Conservation (phyloP, 2,329 filamentous ascomycete genomes). For the Xylariaceae sp. region DNA sequence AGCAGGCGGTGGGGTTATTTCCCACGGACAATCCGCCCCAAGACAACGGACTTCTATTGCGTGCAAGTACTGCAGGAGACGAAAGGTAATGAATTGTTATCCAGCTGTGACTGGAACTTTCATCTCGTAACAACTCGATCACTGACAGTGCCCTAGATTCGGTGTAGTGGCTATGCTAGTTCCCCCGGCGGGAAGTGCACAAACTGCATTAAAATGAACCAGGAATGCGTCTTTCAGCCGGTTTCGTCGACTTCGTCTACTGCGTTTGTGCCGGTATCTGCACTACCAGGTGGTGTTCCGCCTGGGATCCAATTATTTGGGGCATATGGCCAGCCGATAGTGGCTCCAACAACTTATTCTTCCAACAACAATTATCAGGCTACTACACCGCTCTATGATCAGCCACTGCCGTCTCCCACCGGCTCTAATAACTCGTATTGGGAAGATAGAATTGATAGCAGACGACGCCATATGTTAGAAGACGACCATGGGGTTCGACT, state of each 20-base stretch:
- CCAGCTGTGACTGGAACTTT: background rate
- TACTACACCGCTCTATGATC: constrained; percentile 26
- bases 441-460: constrained; percentile 33
- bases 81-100: constrained; percentile 43
- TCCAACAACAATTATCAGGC: constrained; percentile 19
- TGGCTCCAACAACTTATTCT: constrained; percentile 26
- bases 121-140: background rate
- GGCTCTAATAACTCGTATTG: constrained; percentile 33
- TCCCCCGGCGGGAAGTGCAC: constrained; percentile 54
- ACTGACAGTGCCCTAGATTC: constrained; percentile 42
- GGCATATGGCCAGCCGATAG: constrained; percentile 52
- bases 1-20: constrained; percentile 31
- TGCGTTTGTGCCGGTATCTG: constrained; percentile 54
- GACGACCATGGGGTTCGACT: constrained; percentile 38
- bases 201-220: constrained; percentile 57
- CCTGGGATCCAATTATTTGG: constrained; percentile 53
- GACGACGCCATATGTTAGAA: constrained; percentile 35
- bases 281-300: constrained; percentile 52
- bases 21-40: constrained; percentile 48
- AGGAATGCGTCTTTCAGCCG: constrained; percentile 57
- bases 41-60: constrained; percentile 55
- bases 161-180: constrained; percentile 56
- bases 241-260: constrained; percentile 52
- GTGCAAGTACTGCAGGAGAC: constrained; percentile 55
- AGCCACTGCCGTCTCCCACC: constrained; percentile 34